These are phyloP conservation scores for Elasticomyces elasticus DNA, from an alignment of 495 filamentous ascomycete genomes.

Conservation along the genomic window DNA sequence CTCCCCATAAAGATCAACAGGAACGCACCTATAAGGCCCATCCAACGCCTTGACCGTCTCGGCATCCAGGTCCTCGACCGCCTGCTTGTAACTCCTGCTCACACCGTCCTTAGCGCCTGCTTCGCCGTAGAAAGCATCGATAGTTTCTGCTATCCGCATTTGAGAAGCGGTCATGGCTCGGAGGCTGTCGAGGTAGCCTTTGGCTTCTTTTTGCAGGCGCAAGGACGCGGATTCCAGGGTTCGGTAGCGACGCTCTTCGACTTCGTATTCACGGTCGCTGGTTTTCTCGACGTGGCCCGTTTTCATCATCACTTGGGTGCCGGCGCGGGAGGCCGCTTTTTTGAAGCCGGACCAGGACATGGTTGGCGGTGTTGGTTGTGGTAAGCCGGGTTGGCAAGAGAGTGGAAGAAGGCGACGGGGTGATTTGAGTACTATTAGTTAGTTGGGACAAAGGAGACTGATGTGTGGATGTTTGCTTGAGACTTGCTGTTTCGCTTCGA, in stretches of 20 bases:
- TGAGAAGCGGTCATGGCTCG: slow-evolving; percentile 98
- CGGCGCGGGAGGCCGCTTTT: slow-evolving; percentile 61
- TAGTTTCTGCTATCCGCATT: slow-evolving; percentile 98
- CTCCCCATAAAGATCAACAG: neutral
- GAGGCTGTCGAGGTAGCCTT: slow-evolving; percentile 90
- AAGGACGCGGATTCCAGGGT: slow-evolving; percentile 92
- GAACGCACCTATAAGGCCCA: slow-evolving; percentile 74
- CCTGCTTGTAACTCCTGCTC: slow-evolving; percentile 91
- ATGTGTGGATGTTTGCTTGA: neutral
- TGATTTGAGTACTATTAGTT: neutral
- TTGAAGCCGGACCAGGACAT: slow-evolving; percentile 74
- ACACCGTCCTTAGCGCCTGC: slow-evolving; percentile 90
- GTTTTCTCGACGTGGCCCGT: slow-evolving; percentile 98
- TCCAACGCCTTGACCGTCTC: slow-evolving; percentile 97
- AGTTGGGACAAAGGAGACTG: neutral
- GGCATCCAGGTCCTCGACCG: slow-evolving; percentile 91
- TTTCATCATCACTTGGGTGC: slow-evolving; percentile 99
- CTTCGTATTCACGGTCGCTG: slow-evolving; percentile 96
- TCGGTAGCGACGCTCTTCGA: slow-evolving; percentile 92
- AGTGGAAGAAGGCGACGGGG: neutral
- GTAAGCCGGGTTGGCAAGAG: neutral
- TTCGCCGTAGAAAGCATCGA: slow-evolving; percentile 98
- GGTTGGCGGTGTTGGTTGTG: slow-evolving; percentile 3
- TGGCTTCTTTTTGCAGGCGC: slow-evolving; percentile 91
- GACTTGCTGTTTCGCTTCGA: too few relatives aligned